These are phyloP conservation scores for Sambucus nigra DNA, from an alignment of 129 eudicot species.

Conservation along the genomic window DNA sequence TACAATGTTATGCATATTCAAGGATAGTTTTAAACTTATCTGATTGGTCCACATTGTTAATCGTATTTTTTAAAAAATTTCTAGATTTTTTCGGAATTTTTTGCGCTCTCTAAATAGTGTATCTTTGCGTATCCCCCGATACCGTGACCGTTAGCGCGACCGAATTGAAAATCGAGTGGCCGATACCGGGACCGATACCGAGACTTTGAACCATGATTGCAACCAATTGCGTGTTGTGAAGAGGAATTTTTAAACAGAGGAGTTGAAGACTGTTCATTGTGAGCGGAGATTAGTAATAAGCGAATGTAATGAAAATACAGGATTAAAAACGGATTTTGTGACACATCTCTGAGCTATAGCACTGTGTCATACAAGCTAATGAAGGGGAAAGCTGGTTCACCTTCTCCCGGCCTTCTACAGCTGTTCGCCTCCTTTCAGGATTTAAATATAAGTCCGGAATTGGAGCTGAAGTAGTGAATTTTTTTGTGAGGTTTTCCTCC, in stretches of 20 bases:
- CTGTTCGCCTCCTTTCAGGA: neutral
- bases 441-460: neutral
- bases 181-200: no score
- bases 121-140: no score
- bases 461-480: neutral
- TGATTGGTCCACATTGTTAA: no score
- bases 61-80: no score
- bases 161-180: no score
- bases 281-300: neutral
- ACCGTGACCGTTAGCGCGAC: no score
- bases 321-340: neutral
- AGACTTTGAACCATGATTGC: neutral
- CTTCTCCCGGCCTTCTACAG: neutral
- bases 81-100: no score
- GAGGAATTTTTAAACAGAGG: neutral
- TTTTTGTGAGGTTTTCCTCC: neutral
- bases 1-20: no score
- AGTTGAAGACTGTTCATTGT: neutral
- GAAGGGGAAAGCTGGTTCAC: neutral
- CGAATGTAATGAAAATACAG: neutral
- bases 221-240: neutral
- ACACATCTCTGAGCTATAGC: neutral
- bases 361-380: neutral
- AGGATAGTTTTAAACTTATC: no score
- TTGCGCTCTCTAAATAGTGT: no score